Base-by-base conservation (phyloP, 2,329 filamentous ascomycete species). In the Rhynchosporium graminicola region DNA sequence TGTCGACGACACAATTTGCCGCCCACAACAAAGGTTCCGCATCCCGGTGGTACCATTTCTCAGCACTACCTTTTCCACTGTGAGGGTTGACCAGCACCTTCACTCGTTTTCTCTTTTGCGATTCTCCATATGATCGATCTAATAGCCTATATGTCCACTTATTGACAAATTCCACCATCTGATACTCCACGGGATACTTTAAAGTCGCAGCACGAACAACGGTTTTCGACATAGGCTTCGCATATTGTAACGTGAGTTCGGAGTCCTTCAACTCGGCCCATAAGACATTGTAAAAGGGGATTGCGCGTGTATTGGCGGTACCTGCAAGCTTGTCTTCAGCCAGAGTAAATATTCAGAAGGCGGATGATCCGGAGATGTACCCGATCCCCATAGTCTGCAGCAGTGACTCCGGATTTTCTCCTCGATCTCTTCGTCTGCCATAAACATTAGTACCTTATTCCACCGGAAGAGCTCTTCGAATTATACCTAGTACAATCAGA, bases 51-150 rank as follows among this genome's bases (percentile, higher is more conserved):
- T 92, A 98, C 67, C 87, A 82, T 72, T 86, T 89, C 65, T 84
- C 78, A 1, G 92, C 94, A 46, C 80, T 79, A 15, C 94, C 94
- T 47, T 92, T 90, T 0, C 95, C 95, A 13, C 92, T 91, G 70
- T 93, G 89, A 0, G 95, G 95, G 75, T 99, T 99, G 65, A 99
- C 83, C 48, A 98, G 79, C 12, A 98, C 87, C 75, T 95, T 96
- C 66, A 95, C 87, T 52, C 91, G 86, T 76, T 92, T 95, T 62
- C 81, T 83, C 59, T 82, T 83, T 71, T 89, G 85, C 1, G 89
- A 83, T 7, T 80, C 78, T 60, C 79, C 88, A 78, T 97, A 97
- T 29, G 93, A 86, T 52, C 82, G 82, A 42, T 86, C 78, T 26
- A 96, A 74, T 40, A 97, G 80, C 58, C 78, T 79, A 33, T 82